Percentiles rank a stretch among this genome's conserved stretches.
Conservation (phyloP, 495 filamentous ascomycete genomes). For the Rusavskia elegans region DNA sequence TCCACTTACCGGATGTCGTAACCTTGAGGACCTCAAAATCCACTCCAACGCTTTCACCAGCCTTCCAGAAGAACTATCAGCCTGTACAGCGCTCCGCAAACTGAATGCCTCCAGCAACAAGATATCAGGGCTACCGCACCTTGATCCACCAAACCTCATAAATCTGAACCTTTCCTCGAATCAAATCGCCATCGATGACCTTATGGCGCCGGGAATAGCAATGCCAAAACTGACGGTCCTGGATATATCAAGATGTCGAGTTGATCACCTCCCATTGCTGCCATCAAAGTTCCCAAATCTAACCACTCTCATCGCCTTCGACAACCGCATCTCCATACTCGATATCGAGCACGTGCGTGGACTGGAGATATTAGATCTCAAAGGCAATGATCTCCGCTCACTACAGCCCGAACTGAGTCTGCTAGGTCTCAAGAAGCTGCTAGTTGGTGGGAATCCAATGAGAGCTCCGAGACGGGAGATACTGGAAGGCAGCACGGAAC, state of each 20-base stretch:
- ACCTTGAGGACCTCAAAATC: conserved; percentile 67
- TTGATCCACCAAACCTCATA: conserved; percentile 57
- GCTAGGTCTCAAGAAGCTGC: conserved; percentile 41
- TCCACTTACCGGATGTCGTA: conserved; percentile 38
- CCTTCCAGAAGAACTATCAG: conserved; percentile 51
- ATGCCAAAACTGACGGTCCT: conserved; percentile 60
- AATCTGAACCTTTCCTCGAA: conserved; percentile 60
- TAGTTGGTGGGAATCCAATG: conserved; percentile 70
- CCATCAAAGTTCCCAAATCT: conserved; percentile 48
- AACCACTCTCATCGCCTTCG: conserved; percentile 47
- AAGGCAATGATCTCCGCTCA: conserved; percentile 64
- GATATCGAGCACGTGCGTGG: conserved; percentile 60
- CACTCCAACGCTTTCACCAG: conserved; percentile 64
- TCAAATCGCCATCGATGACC: conserved; percentile 45
- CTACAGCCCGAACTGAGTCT: conserved; percentile 68
- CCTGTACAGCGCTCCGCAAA: conserved; percentile 34
- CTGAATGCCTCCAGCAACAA: conserved; percentile 77
- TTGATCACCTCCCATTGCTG: conserved; percentile 45
- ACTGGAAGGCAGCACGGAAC: conserved; percentile 75
- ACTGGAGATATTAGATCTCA: conserved; percentile 57
- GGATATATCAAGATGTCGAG: conserved; percentile 64
- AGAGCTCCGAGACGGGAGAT: conserved; percentile 76
- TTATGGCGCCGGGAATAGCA: conserved; percentile 43
- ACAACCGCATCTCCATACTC: conserved; percentile 61
- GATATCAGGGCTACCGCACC: conserved; percentile 34